Base-by-base conservation (phyloP, 1,284 basidiomycete species). In the Amylostereum chailletii region DNA sequence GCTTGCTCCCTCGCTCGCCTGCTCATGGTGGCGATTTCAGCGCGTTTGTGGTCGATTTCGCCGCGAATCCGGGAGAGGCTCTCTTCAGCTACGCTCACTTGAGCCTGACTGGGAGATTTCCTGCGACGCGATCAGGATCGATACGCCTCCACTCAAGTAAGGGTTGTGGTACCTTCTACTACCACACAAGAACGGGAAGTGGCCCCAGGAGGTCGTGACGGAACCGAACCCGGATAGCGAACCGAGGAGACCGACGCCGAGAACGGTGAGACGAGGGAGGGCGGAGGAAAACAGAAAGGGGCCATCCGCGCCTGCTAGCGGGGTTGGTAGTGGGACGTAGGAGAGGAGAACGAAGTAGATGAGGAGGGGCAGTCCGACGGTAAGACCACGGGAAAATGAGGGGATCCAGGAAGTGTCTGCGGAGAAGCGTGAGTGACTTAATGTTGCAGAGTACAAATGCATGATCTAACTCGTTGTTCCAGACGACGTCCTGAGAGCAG, bases 161-260 rank as follows among this genome's bases (percentile, higher is more conserved):
- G 19, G 19, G 19, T 19, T 19, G 19, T 19, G 19, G 19, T 19
- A 19, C 19, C 19, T 19, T 19, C 19, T 44, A 10, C 46, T 56
- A 11, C 56, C 53, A 53, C 63, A 46, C 63, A 61, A 50, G 3
- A 62, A 54, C 1, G 65, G 67, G 45, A 74, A 66, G 53, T 63
- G 69, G 19, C 65, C 67, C 82, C 83, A 86, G 0, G 77, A 73
- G 43, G 76, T 81, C 53, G 74, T 79, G 37, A 86, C 71, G 1
- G 86, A 83, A 55, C 87, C 86, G 52, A 87, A 83, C 0, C 86
- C 86, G 0, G 86, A 86, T 2, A 90, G 68, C 2, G 80, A 58
- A 2, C 86, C 86, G 7, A 90, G 78, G 45, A 86, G 75, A 31
- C 82, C 71, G 0, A 81, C 87, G 2, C 86, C 86, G 31, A 89